Percentiles rank a stretch among this genome's conserved stretches.
phyloP scores from a whole-genome alignment of 2,329 filamentous ascomycete species.

The Allantophomopsis lycopodina region DNA sequence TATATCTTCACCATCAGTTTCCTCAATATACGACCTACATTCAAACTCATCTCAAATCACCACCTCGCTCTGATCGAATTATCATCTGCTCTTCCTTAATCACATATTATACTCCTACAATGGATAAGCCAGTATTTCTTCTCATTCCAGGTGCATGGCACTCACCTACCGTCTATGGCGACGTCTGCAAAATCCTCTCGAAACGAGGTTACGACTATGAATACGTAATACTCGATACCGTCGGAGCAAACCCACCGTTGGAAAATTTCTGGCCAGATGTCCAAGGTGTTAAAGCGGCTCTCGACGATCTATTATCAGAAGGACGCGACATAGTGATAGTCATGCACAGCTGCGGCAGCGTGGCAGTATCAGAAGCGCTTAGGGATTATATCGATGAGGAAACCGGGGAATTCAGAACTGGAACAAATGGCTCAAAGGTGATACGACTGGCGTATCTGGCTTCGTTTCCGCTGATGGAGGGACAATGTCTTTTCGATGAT shows the following conservation, averaged over 20 bases:
- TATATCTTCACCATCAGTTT: no score
- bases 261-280: slow-evolving; percentile 16
- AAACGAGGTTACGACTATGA: slow-evolving; percentile 9
- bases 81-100: no score
- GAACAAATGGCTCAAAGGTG: slow-evolving; percentile 12
- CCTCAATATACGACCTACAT: no score
- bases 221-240: slow-evolving; percentile 7
- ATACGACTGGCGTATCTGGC: neutral
- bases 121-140: slow-evolving; percentile 10
- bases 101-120: no score
- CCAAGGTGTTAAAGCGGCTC: slow-evolving; percentile 19
- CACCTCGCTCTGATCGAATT: no score
- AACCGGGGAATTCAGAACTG: slow-evolving; percentile 19
- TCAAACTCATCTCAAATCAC: no score
- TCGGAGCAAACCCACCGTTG: slow-evolving; percentile 7
- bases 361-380: slow-evolving; percentile 18
- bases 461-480: neutral
- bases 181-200: slow-evolving; percentile 7
- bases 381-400: neutral
- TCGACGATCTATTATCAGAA: slow-evolving; percentile 21
- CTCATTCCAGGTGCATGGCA: slow-evolving; percentile 14
- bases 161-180: slow-evolving; percentile 7
- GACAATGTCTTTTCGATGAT: neutral
- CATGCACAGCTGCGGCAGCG: slow-evolving; percentile 25
- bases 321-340: slow-evolving; percentile 24